Percentiles rank a stretch among this genome's conserved stretches.
These are phyloP conservation scores for Ascochyta rabiei DNA, from an alignment of 2,329 filamentous ascomycete genomes.

Conservation along the genomic window DNA sequence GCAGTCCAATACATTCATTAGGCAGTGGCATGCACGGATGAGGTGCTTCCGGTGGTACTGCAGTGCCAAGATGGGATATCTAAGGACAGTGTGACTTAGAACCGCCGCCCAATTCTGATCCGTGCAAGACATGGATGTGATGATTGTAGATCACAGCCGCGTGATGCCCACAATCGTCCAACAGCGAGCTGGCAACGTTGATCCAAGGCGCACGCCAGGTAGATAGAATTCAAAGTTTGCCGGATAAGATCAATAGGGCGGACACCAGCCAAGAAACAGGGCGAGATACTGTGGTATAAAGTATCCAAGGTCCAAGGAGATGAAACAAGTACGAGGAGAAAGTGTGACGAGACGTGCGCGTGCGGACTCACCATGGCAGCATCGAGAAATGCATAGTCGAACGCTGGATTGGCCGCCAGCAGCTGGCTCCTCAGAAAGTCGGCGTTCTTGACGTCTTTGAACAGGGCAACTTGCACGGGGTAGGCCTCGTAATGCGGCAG, in stretches of 20 bases:
- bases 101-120: background rate
- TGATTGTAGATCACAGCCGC: background rate
- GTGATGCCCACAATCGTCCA: background rate
- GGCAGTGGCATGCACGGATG: no score
- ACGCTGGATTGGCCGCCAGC: constrained; percentile 79
- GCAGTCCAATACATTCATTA: no score
- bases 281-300: background rate
- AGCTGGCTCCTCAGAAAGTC: constrained; percentile 81
- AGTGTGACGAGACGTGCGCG: constrained; percentile 7
- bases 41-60: no score
- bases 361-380: constrained; percentile 68
- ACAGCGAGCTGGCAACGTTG: background rate
- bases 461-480: constrained; percentile 75
- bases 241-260: background rate
- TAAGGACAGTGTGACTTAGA: no score
- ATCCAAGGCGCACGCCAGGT: background rate
- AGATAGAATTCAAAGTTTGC: background rate
- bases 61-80: no score
- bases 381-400: constrained; percentile 94
- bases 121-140: background rate
- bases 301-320: background rate
- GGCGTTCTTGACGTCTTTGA: constrained; percentile 77
- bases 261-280: constrained; percentile 1
- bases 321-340: background rate
- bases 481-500: constrained; percentile 78